These are phyloP conservation scores for Pulicaria dysenterica DNA, from an alignment of 129 eudicot genomes.

Conservation along the genomic window DNA sequence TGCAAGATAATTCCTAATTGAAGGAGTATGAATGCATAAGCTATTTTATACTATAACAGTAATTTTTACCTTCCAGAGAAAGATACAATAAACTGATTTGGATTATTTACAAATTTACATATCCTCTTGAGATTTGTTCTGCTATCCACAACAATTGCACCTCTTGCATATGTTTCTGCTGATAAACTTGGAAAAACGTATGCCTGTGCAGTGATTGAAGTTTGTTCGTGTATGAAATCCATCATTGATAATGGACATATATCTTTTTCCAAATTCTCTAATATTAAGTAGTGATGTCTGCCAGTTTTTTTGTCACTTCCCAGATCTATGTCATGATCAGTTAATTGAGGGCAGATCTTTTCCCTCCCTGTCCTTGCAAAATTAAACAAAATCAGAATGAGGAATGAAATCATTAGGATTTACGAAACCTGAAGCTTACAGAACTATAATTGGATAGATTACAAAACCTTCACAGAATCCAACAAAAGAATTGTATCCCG, in stretches of 20 bases:
- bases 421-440: background rate
- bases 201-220: slow-evolving; percentile 53
- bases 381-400: background rate
- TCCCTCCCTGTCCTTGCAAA: slow-evolving; percentile 32
- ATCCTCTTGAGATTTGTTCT: slow-evolving; percentile 43
- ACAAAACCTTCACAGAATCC: slow-evolving; percentile 48
- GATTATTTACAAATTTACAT: slow-evolving; percentile 50
- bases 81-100: slow-evolving; percentile 58
- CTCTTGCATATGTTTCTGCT: slow-evolving; percentile 55
- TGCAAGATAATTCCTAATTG: background rate
- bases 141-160: slow-evolving; percentile 50
- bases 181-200: slow-evolving; percentile 52
- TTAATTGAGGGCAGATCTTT: slow-evolving; percentile 2
- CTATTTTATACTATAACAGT: background rate
- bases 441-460: background rate
- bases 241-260: slow-evolving; percentile 44
- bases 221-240: slow-evolving; percentile 51
- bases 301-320: slow-evolving; percentile 45
- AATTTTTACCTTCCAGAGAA: slow-evolving; percentile 65
- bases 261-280: slow-evolving; percentile 68
- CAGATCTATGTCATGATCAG: slow-evolving; percentile 52
- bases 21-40: background rate
- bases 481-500: slow-evolving; percentile 7
- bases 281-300: slow-evolving; percentile 39
- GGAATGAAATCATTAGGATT: slow-evolving; percentile 1